These are phyloP conservation scores for Papilionanthe hybrid DNA, from an alignment of 116 monocot species.

Conservation along the genomic window DNA sequence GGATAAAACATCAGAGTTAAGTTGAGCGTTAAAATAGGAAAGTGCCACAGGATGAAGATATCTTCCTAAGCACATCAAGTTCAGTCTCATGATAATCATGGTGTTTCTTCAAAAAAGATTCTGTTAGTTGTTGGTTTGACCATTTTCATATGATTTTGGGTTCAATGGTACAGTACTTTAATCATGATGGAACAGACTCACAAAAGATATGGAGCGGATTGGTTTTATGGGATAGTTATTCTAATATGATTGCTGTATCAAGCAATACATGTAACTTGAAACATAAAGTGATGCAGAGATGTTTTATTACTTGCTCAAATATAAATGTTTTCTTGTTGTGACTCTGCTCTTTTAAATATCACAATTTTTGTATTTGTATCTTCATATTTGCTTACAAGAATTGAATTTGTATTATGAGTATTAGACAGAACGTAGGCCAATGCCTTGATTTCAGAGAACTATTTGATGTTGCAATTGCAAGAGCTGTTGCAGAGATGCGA, in stretches of 20 bases:
- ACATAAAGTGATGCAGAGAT: not conserved
- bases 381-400: not conserved
- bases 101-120: no score
- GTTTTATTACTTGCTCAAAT: not conserved
- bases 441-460: conserved; percentile 59
- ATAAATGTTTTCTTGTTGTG: not conserved
- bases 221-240: no score
- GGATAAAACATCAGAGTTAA: no score
- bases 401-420: conserved; percentile 17
- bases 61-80: no score
- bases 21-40: no score
- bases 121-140: not conserved
- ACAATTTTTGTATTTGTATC: not conserved
- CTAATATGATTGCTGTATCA: not conserved
- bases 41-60: no score
- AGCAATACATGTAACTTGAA: not conserved
- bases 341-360: not conserved
- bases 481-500: conserved; percentile 98
- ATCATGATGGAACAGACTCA: not conserved
- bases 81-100: no score
- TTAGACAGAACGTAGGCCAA: conserved; percentile 84
- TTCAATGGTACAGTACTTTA: not conserved
- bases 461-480: conserved; percentile 88
- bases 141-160: not conserved
- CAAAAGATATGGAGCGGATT: not conserved